Base-by-base conservation (phyloP, 305 asterid species). In the Rubia peregrina region DNA sequence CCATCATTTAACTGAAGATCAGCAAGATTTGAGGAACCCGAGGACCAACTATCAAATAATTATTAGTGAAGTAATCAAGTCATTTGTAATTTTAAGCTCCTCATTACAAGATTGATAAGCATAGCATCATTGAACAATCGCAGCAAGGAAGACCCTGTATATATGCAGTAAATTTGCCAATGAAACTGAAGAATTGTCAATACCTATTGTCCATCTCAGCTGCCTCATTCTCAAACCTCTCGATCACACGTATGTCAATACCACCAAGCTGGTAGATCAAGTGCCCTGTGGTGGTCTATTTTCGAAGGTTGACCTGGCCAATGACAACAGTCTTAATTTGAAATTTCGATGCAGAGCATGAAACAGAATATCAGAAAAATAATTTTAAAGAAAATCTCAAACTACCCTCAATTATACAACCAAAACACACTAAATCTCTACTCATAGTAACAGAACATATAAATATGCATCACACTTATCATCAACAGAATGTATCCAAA, bases 181-280 rank as follows among this genome's bases (percentile, higher is more conserved):
- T 46, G 64, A 71, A 24, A 59, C 43, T n/a, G n/a, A n/a, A n/a
- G n/a, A n/a, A n/a, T n/a, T 26, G 30, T 26, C 30, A 26, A 26
- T 26, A 26, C 30, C 30, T 26, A 26, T 26, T 26, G 30, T 26
- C 30, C 30, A 26, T 26, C 30, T 26, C 30, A 88, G 97, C 91
- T 70, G 97, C 97, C 74, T 90, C 97, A 78, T 90, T 90, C 86
- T 90, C 97, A 0, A 90, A 90, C 81, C 97, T 90, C 68, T 89
- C 93, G 44, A 89, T 89, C 10, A 89, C 96, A 87, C 96, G 90
- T 84, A 87, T 89, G 87, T 89, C 96, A 82, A 90, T 90, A 67
- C 96, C 96, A 59, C 96, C 96, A 67, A 89, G 88, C 90, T 89
- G 86, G 80, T 87, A 87, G 85, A 89, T 88, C 87, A 87, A 85